A percentile compares a stretch with the other conserved stretches of the same genome.
These are phyloP conservation scores for Thelephora aurantiotincta DNA, from an alignment of 768 basidiomycete species.

Conservation along the genomic window DNA sequence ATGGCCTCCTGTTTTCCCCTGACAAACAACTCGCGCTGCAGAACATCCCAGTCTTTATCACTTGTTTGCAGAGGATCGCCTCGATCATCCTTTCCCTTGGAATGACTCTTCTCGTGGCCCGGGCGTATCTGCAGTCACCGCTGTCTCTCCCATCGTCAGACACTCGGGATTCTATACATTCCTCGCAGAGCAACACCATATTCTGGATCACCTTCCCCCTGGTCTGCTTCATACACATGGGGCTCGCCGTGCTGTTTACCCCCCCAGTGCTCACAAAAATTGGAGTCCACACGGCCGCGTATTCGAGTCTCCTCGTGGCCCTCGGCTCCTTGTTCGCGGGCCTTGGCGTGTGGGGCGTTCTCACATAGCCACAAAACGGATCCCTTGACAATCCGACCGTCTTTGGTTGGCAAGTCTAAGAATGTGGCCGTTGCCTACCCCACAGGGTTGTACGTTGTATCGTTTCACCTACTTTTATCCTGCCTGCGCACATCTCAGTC, in stretches of 20 bases:
- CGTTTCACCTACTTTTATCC: too few species aligned
- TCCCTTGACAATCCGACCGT: too few species aligned
- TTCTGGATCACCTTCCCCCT: constrained; percentile 17
- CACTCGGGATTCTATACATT: constrained; percentile 7
- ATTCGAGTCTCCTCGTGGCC: constrained; percentile 49
- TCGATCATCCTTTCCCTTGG: constrained; percentile 59
- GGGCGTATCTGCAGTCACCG: constrained; percentile 45
- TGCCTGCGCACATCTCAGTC: too few species aligned
- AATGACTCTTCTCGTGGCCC: constrained; percentile 43
- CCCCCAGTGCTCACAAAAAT: constrained; percentile 53
- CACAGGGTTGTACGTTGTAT: too few species aligned
- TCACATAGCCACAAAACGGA: constrained; percentile 22
- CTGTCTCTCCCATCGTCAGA: constrained; percentile 17
- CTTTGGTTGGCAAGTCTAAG: too few species aligned
- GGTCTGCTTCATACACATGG: constrained; percentile 24
- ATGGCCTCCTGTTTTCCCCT: neutral
- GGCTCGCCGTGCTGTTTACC: constrained; percentile 51
- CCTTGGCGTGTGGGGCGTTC: constrained; percentile 55
- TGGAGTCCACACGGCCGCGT: constrained; percentile 67
- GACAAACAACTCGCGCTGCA: constrained; percentile 13
- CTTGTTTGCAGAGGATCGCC: constrained; percentile 65
- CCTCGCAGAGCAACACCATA: constrained; percentile 7
- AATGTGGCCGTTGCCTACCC: too few species aligned
- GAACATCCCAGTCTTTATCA: constrained; percentile 70
- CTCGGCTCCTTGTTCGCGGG: constrained; percentile 62